Evolutionary conservation across 2,329 filamentous ascomycete species (phyloP).

Genomic region (Ceratocystis cacaofunesta): DNA sequence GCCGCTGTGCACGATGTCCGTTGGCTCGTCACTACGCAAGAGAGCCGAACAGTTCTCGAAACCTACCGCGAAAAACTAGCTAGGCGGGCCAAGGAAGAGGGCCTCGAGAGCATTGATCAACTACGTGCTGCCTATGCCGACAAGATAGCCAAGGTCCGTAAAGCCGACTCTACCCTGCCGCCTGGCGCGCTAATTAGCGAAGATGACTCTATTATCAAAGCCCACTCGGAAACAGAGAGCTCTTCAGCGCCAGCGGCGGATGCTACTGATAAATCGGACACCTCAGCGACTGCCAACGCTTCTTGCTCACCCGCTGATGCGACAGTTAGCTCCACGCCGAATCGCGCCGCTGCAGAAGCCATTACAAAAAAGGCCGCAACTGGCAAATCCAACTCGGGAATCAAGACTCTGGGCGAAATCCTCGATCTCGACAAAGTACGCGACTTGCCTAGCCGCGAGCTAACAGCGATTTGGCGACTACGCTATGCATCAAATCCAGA

Average conservation of each 20-base stretch:
- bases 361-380: conserved; percentile 10
- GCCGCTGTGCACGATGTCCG: conserved; percentile 86
- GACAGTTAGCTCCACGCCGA: conserved; percentile 21
- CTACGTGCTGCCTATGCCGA: conserved; percentile 74
- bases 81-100: conserved; percentile 60
- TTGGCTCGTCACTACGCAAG: conserved; percentile 67
- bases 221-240: conserved; percentile 7
- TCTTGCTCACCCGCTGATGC: conserved; percentile 13
- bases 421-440: conserved; percentile 69
- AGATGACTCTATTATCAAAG: not conserved
- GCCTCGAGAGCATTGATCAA: conserved; percentile 54
- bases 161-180: conserved; percentile 41
- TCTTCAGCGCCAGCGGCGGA: conserved; percentile 20
- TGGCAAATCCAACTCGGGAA: conserved; percentile 18
- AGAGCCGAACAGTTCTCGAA: conserved; percentile 54
- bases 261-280: conserved; percentile 18
- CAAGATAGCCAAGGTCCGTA: conserved; percentile 59
- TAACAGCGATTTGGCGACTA: conserved; percentile 79
- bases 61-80: conserved; percentile 81
- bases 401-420: conserved; percentile 37
- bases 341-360: conserved; percentile 22
- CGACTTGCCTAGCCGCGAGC: conserved; percentile 60
- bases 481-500: conserved; percentile 59
- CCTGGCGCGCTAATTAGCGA: conserved; percentile 12
- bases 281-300: conserved; percentile 19